phyloP scores from a whole-genome alignment of 306 rosid genomes.

The Vachellia pachyceras region DNA sequence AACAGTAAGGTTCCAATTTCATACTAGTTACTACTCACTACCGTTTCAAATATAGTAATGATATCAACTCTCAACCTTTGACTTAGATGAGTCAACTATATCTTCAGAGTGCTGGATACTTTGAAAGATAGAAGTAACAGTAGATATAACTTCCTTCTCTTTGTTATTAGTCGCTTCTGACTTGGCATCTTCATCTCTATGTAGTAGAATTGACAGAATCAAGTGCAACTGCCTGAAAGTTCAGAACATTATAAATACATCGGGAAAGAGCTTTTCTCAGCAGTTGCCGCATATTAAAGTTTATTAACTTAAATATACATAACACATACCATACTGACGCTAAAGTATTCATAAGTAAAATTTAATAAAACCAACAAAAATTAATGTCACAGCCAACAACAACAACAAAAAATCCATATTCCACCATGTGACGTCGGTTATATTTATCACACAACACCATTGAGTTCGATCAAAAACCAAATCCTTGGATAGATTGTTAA shows the following conservation, averaged over 20 bases:
- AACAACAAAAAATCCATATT: too few species aligned
- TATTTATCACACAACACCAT: too few species aligned
- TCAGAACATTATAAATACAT: slow-evolving; percentile 23
- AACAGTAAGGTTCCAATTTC: slow-evolving; percentile 42
- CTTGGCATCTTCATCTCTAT: slow-evolving; percentile 82
- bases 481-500: too few species aligned
- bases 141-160: slow-evolving; percentile 66
- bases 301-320: slow-evolving; percentile 12
- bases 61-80: slow-evolving; percentile 67
- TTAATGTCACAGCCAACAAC: slow-evolving; percentile 23
- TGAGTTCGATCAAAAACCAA: too few species aligned
- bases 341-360: neutral
- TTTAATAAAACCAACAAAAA: neutral
- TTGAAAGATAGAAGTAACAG: slow-evolving; percentile 66
- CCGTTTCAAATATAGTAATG: slow-evolving; percentile 11
- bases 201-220: slow-evolving; percentile 74
- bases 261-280: slow-evolving; percentile 37
- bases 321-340: neutral
- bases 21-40: slow-evolving; percentile 13
- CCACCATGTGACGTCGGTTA: too few species aligned
- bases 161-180: slow-evolving; percentile 63
- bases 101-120: slow-evolving; percentile 87
- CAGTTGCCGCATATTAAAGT: slow-evolving; percentile 29
- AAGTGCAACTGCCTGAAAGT: slow-evolving; percentile 80
- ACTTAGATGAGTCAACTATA: slow-evolving; percentile 67